Conservation (phyloP, 1,284 basidiomycete species). For the Ganoderma sinense region DNA sequence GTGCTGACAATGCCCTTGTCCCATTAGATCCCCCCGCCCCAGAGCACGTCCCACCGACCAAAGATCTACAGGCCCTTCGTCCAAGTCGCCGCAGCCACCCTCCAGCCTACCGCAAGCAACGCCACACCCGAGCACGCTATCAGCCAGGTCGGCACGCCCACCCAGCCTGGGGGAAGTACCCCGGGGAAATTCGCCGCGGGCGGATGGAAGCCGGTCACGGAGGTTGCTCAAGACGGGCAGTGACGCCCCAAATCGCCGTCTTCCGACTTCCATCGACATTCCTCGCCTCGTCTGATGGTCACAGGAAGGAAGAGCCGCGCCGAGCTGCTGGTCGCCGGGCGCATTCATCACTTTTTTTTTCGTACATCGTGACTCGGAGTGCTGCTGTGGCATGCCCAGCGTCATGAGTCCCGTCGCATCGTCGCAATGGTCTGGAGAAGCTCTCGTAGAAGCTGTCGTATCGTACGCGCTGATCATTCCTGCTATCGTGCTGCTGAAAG, state of each 20-base stretch:
- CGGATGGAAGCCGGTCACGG: constrained; percentile 35
- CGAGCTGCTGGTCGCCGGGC: neutral
- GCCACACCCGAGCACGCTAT: constrained; percentile 21
- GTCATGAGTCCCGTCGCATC: neutral
- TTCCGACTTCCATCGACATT: neutral
- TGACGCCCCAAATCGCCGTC: neutral
- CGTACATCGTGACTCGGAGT: constrained; percentile 4
- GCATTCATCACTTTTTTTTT: neutral
- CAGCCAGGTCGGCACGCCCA: constrained; percentile 28
- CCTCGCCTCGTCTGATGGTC: constrained; percentile 3
- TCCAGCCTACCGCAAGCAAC: constrained; percentile 15
- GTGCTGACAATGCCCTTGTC: constrained; percentile 7
- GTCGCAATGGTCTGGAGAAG: constrained; percentile 10
- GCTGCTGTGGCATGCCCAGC: constrained; percentile 1
- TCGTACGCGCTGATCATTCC: constrained; percentile 26
- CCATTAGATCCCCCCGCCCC: constrained; percentile 54
- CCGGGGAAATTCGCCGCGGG: constrained; percentile 31
- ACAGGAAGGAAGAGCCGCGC: constrained; percentile 5
- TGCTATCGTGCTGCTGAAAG: constrained; percentile 23
- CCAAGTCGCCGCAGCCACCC: constrained; percentile 25
- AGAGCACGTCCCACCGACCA: constrained; percentile 27
- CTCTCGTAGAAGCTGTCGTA: constrained; percentile 17
- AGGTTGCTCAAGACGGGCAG: constrained; percentile 11
- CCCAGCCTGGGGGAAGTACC: constrained; percentile 26
- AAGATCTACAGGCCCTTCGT: constrained; percentile 37